These are phyloP conservation scores for Protomyces inundatus DNA, from an alignment of 1,139 yeast genomes.

Conservation along the genomic window DNA sequence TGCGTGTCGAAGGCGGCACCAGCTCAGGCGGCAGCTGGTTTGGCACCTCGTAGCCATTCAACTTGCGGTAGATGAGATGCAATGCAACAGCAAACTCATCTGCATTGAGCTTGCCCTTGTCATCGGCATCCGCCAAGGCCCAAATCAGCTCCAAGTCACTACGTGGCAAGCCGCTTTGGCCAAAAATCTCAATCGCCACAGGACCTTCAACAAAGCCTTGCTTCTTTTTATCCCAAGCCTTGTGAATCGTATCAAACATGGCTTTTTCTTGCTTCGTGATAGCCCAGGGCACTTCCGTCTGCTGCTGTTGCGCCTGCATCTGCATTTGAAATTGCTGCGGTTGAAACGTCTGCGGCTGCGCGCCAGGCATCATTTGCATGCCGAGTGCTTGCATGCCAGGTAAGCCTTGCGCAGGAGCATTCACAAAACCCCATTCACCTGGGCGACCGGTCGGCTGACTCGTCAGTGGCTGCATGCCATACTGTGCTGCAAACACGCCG, in stretches of 20 bases:
- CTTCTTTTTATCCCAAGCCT: conserved; percentile 71
- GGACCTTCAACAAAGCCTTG: conserved; percentile 73
- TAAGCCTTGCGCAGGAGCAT: conserved; percentile 48
- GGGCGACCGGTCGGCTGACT: conserved; percentile 61
- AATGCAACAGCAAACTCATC: conserved; percentile 88
- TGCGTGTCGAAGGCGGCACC: conserved; percentile 53
- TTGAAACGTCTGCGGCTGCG: conserved; percentile 41
- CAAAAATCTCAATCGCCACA: conserved; percentile 77
- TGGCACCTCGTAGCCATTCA: conserved; percentile 75
- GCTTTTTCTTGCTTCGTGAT: conserved; percentile 80
- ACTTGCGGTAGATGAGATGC: conserved; percentile 79
- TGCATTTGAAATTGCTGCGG: conserved; percentile 38
- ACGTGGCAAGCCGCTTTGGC: conserved; percentile 83
- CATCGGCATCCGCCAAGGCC: conserved; percentile 89
- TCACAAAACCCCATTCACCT: conserved; percentile 78
- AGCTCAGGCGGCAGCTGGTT: conserved; percentile 43
- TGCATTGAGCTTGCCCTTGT: conserved; percentile 75
- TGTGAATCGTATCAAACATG: conserved; percentile 79
- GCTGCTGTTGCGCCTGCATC: conserved; percentile 37
- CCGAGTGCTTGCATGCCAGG: conserved; percentile 75
- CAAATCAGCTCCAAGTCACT: conserved; percentile 83
- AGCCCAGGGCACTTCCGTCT: conserved; percentile 54
- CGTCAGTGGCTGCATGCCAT: conserved; percentile 39
- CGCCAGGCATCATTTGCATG: conserved; percentile 65
- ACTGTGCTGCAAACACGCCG: neutral